A percentile compares a stretch with the other conserved stretches of the same genome.
Evolutionary conservation across 164 flowering plant genomes (phyloP).

Genomic region (Taxillus chinensis): DNA sequence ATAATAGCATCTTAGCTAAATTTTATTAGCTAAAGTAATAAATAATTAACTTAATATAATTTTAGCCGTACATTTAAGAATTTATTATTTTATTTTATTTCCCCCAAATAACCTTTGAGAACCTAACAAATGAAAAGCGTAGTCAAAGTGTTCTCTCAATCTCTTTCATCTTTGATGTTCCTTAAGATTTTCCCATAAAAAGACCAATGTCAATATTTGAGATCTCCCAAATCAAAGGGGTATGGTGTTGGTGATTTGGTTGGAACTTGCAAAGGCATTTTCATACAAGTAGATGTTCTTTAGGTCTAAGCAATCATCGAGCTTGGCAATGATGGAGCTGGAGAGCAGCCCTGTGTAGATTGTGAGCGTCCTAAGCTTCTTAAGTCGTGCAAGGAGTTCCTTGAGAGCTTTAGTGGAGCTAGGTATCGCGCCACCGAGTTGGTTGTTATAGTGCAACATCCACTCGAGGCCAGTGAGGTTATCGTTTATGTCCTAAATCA

Average conservation of each 20-base stretch:
- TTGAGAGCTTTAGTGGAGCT: slow-evolving; percentile 41
- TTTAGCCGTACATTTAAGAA: too few relatives aligned
- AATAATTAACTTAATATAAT: too few relatives aligned
- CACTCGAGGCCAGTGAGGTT: slow-evolving; percentile 36
- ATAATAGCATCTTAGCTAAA: too few relatives aligned
- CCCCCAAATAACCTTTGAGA: too few relatives aligned
- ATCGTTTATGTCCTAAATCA: slow-evolving; percentile 46
- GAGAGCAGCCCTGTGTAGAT: slow-evolving; percentile 63
- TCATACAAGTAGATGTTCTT: slow-evolving; percentile 62
- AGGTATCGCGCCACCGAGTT: slow-evolving; percentile 59
- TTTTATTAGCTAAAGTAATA: too few relatives aligned
- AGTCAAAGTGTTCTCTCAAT: too few relatives aligned
- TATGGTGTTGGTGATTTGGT: slow-evolving; percentile 53
- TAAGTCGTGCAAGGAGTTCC: slow-evolving; percentile 49
- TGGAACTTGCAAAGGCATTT: slow-evolving; percentile 56
- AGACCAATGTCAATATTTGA: slow-evolving; percentile 44
- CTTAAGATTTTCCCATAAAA: slow-evolving; percentile 67
- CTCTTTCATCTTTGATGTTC: too few relatives aligned
- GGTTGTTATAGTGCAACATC: slow-evolving; percentile 59
- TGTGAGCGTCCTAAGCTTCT: slow-evolving; percentile 61
- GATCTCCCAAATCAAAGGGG: slow-evolving; percentile 46
- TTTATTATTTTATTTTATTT: too few relatives aligned
- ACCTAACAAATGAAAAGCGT: too few relatives aligned
- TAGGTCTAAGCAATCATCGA: slow-evolving; percentile 54
- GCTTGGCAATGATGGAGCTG: slow-evolving; percentile 63